Evolutionary conservation across 139 green algal genomes (phyloP).

Genomic region (Chlorella sp.): DNA sequence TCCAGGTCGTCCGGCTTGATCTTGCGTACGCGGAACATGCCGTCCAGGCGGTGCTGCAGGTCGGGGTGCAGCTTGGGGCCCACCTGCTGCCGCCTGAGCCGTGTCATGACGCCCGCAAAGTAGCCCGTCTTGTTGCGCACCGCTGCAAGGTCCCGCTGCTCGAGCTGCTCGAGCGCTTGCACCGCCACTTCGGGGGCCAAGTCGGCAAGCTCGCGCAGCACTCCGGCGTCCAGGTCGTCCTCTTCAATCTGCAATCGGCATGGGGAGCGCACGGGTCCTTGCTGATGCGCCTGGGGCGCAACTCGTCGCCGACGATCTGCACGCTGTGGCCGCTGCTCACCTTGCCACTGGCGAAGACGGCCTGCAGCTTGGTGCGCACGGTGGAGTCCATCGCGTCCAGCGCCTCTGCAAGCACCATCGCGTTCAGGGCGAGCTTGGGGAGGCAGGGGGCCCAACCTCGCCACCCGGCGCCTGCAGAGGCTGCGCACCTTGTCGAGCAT

Average conservation of each 20-base stretch:
- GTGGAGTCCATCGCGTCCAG: neutral
- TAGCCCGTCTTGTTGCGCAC: conserved; percentile 40
- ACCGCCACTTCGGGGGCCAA: neutral
- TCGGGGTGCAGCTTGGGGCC: conserved; percentile 14
- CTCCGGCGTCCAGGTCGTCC: neutral
- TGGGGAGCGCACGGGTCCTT: neutral
- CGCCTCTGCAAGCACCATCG: neutral
- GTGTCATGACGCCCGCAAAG: conserved; percentile 30
- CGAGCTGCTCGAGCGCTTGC: conserved; percentile 19
- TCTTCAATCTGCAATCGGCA: neutral
- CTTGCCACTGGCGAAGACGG: neutral
- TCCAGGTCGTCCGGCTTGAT: conserved; percentile 17
- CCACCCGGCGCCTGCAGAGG: neutral
- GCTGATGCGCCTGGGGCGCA: too few relatives aligned
- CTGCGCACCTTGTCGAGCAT: neutral
- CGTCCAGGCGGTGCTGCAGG: conserved; percentile 25
- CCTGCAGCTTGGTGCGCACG: neutral
- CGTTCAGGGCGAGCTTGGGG: neutral
- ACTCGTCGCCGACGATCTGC: neutral
- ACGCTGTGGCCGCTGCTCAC: neutral
- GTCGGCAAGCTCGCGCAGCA: neutral
- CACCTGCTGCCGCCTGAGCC: conserved; percentile 10
- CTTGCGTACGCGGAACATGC: conserved; percentile 19
- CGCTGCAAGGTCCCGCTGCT: conserved; percentile 15
- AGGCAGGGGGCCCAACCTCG: neutral